These are phyloP conservation scores for Paracorniculantispora psalliotae DNA, from an alignment of 2,329 filamentous ascomycete genomes.

Conservation along the genomic window DNA sequence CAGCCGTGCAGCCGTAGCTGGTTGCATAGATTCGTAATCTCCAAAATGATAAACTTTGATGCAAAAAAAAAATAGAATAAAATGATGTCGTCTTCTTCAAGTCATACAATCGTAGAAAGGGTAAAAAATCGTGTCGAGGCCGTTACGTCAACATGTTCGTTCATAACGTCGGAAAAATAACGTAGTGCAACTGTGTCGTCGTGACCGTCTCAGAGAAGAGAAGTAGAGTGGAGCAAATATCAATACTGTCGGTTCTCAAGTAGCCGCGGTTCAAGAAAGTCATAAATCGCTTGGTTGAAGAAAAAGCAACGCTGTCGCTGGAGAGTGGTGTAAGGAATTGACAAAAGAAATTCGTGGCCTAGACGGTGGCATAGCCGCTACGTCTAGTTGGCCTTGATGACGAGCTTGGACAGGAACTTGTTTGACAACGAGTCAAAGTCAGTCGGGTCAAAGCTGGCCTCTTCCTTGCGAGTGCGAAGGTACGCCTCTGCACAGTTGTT, in stretches of 20 bases:
- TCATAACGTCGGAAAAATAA: slow-evolving; percentile 24
- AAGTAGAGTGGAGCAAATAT: slow-evolving; percentile 28
- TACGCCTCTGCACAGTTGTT: slow-evolving; percentile 63
- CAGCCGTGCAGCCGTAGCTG: not conserved
- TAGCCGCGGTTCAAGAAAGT: slow-evolving; percentile 11
- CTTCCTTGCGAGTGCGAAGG: slow-evolving; percentile 66
- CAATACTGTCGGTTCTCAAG: slow-evolving; percentile 15
- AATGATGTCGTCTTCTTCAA: slow-evolving; percentile 30
- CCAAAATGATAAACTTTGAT: slow-evolving; percentile 22
- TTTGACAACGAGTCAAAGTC: slow-evolving; percentile 96
- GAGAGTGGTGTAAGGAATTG: slow-evolving; percentile 24
- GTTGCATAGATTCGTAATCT: slow-evolving; percentile 2
- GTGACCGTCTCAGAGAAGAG: slow-evolving; percentile 28
- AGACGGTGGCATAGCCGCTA: not conserved
- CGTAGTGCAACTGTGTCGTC: slow-evolving; percentile 26
- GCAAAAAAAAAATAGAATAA: slow-evolving; percentile 12
- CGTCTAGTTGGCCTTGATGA: slow-evolving; percentile 82
- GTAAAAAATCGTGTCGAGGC: slow-evolving; percentile 31
- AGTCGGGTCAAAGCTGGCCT: slow-evolving; percentile 78
- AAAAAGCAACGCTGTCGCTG: slow-evolving; percentile 12
- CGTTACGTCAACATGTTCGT: slow-evolving; percentile 30
- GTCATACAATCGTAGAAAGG: slow-evolving; percentile 37
- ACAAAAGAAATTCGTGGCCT: slow-evolving; percentile 16
- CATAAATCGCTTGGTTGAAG: slow-evolving; percentile 8
- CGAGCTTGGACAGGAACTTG: slow-evolving; percentile 94